Evolutionary conservation across 495 filamentous ascomycete species (phyloP), one percentile per base, ranked within the genome.

Genomic region (Aspergillus heteromorphus): DNA sequence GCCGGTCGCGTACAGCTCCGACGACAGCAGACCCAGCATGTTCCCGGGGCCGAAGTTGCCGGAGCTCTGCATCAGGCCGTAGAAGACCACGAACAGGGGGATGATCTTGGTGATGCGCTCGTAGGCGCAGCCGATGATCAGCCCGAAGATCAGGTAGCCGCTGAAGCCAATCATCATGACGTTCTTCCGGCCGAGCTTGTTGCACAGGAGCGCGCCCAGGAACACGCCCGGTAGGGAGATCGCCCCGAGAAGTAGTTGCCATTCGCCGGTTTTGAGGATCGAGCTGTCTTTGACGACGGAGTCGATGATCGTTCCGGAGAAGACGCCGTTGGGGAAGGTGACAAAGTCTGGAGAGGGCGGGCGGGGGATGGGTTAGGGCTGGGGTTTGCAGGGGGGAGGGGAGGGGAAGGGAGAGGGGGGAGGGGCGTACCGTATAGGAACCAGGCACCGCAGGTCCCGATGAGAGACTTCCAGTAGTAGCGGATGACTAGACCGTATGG

Each of bases 311-410:
- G 43, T 47, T 0, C 20, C 43, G 43, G 43, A 47, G 43, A 47
- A 47, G 21, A 47, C 43, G 21, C 43, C 43, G 21, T 47, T 47
- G 21, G 43, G 43, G 43, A 47, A 47, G 17, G 43, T 47, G 43
- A 47, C 43, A 6, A 47, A 47, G 21, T 47, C 43, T 47, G 17
- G 7, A 2, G n/a, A 21, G 18, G 20, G 13, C 4, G n/a, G 10
- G 8, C 6, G 3, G 2, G 42, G 21, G 11, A 27, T 21, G 21
- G 13, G 19, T 11, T 13, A 1, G 20, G 1, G 20, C 27, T 27
- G 31, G 31, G 4, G 21, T 45, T 23, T 9, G 19, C 4, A 10
- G 20, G 8, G 20, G n/a, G 42, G 14, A 21, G 10, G n/a, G 42
- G n/a, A 41, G 1, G 20, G 42, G 9, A 11, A 4, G 1, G 42